These are phyloP conservation scores for Comarum palustre DNA, from an alignment of 306 rosid genomes.

Conservation along the genomic window DNA sequence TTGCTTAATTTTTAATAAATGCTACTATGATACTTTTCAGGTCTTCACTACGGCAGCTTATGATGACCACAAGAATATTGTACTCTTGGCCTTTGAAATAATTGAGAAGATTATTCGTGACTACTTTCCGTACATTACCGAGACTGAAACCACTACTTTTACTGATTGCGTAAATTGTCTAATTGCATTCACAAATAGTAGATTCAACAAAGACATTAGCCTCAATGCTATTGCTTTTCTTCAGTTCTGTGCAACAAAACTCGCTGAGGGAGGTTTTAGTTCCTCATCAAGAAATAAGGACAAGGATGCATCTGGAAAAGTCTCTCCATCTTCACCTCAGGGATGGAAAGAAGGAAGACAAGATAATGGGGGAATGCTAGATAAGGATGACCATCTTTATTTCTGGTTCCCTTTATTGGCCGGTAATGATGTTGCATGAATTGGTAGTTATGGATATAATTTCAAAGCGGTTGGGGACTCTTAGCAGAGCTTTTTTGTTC, in stretches of 20 bases:
- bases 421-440: slow-evolving; percentile 50
- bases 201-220: slow-evolving; percentile 90
- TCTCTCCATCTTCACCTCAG: slow-evolving; percentile 51
- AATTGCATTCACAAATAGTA: slow-evolving; percentile 92
- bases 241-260: slow-evolving; percentile 92
- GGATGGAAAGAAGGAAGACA: slow-evolving; percentile 60
- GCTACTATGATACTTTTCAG: slow-evolving; percentile 51
- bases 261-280: slow-evolving; percentile 87
- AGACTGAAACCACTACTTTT: slow-evolving; percentile 98
- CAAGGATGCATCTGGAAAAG: slow-evolving; percentile 58
- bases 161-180: slow-evolving; percentile 98
- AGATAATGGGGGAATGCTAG: slow-evolving; percentile 55
- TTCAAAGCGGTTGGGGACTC: not conserved
- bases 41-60: slow-evolving; percentile 99
- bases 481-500: not conserved
- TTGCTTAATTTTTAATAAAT: slow-evolving; percentile 19
- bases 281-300: slow-evolving; percentile 71
- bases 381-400: slow-evolving; percentile 80
- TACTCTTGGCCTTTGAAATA: slow-evolving; percentile 94
- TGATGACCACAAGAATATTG: slow-evolving; percentile 96
- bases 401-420: slow-evolving; percentile 98
- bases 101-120: slow-evolving; percentile 95
- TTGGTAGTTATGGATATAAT: slow-evolving; percentile 13
- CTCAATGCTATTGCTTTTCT: slow-evolving; percentile 93
- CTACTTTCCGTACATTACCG: slow-evolving; percentile 94